Base-by-base conservation (phyloP, 495 filamentous ascomycete species). In the Xylaria palmicola region DNA sequence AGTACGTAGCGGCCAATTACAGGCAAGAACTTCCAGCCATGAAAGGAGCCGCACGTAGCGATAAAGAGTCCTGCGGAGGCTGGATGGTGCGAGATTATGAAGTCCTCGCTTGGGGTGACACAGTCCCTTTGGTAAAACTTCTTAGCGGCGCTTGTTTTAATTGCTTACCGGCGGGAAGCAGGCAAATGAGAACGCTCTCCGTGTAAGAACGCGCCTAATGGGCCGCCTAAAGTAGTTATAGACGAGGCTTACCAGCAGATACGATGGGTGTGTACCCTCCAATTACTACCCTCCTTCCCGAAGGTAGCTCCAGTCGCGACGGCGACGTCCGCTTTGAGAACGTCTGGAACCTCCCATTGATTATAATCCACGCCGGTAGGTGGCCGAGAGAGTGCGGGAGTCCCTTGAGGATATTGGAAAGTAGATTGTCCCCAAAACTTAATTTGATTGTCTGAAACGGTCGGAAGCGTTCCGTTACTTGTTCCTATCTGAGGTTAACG, bases 1-100 rank as follows among this genome's bases (percentile, higher is more conserved):
- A 79, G 74, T 30, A 88, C 79, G 63, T 87, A 85, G 26, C 81
- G 75, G 15, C 85, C 85, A 40, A 88, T 73, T 12, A 81, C 79
- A 0, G 85, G 84, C 56, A 86, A 74, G 72, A 88, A 87, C 66
- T 88, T 88, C 72, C 75, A 88, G 7, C 77, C 74, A 51, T 83
- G 79, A 59, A 80, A 81, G 20, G 77, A 79, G 7, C 80, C 80
- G n/a, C 65, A 75, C 4, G 72, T 77, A 2, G 80, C 80, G 51
- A 83, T 54, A 47, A 72, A 76, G 0, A 83, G 62, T 27, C 78
- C 78, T 36, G 74, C 65, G 36, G 75, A 78, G 27, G 73, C 74
- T 0, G 84, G 75, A 63, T 87, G 85, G 17, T 77, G 70, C 27
- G 76, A 78, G 55, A 86, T 85, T 36, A 85, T 82, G 62, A 84